These are phyloP conservation scores for Ulota crispa DNA, from an alignment of 225 moss, liverwort and hornwort species.

Conservation along the genomic window DNA sequence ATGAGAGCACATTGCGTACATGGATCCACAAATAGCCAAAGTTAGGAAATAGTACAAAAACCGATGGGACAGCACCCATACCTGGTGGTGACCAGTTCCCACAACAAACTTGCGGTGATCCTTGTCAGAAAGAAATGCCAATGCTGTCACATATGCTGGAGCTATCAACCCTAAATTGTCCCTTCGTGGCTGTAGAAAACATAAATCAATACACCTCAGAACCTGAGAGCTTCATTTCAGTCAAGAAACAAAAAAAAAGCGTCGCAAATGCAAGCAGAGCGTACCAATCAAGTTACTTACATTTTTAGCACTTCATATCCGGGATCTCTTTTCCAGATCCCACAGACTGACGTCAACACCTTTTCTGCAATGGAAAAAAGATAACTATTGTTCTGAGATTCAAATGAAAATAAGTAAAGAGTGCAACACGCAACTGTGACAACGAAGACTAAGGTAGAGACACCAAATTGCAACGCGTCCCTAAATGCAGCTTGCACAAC, in stretches of 20 bases:
- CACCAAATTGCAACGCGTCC: neutral
- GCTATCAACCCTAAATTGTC: slow-evolving; percentile 81
- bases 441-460: neutral
- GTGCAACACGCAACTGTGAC: neutral
- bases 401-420: neutral
- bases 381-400: neutral
- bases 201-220: neutral
- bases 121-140: slow-evolving; percentile 69
- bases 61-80: slow-evolving; percentile 17
- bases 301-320: slow-evolving; percentile 81
- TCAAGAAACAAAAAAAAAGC: neutral
- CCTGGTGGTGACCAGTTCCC: slow-evolving; percentile 97
- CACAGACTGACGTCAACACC: slow-evolving; percentile 79
- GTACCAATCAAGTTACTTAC: slow-evolving; percentile 41
- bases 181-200: slow-evolving; percentile 65
- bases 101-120: slow-evolving; percentile 78
- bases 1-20: neutral
- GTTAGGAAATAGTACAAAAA: neutral
- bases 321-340: slow-evolving; percentile 63
- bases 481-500: neutral
- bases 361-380: slow-evolving; percentile 52
- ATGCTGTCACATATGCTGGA: slow-evolving; percentile 79
- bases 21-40: neutral
- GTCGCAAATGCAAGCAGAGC: neutral
- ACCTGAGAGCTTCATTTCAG: neutral